Percentiles rank a stretch among this genome's conserved stretches.
Conservation (phyloP, 202 grass and related monocot species). For the Zoysia matrella region DNA sequence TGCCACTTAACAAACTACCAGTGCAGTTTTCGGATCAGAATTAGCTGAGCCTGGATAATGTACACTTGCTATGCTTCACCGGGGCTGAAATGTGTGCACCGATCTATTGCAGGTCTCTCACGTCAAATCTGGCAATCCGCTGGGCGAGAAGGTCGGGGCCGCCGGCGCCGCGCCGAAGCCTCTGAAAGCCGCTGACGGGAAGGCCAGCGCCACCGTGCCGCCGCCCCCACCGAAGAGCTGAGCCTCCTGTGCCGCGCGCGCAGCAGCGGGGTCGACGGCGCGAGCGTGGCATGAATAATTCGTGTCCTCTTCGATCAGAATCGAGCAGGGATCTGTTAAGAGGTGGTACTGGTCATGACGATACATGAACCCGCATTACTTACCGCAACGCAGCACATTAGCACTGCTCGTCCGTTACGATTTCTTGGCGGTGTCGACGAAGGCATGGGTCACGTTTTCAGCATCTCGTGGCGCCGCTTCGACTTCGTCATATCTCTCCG, state of each 20-base stretch:
- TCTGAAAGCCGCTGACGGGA: constrained; percentile 4
- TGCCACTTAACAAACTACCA: too few relatives aligned
- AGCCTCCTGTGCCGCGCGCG: neutral
- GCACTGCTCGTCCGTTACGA: neutral
- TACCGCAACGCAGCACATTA: neutral
- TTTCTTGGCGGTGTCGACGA: neutral
- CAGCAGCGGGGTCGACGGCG: too few relatives aligned
- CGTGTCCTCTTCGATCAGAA: too few relatives aligned
- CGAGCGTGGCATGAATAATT: too few relatives aligned
- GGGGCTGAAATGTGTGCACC: neutral
- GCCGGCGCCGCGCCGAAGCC: neutral
- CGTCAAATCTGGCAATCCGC: neutral
- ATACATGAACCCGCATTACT: too few relatives aligned
- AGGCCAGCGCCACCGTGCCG: neutral
- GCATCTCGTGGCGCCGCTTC: neutral
- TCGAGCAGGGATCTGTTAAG: too few relatives aligned
- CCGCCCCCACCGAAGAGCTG: neutral
- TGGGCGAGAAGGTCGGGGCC: neutral
- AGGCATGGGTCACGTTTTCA: too few relatives aligned
- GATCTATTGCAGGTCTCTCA: constrained; percentile 21
- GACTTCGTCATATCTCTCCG: neutral
- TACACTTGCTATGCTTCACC: too few relatives aligned
- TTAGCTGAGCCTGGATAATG: neutral
- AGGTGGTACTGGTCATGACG: too few relatives aligned
- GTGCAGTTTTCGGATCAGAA: too few relatives aligned